Evolutionary conservation across 495 filamentous ascomycete genomes (phyloP), one percentile per base, ranked within the genome.

Genomic region (Margaritispora aquatica): DNA sequence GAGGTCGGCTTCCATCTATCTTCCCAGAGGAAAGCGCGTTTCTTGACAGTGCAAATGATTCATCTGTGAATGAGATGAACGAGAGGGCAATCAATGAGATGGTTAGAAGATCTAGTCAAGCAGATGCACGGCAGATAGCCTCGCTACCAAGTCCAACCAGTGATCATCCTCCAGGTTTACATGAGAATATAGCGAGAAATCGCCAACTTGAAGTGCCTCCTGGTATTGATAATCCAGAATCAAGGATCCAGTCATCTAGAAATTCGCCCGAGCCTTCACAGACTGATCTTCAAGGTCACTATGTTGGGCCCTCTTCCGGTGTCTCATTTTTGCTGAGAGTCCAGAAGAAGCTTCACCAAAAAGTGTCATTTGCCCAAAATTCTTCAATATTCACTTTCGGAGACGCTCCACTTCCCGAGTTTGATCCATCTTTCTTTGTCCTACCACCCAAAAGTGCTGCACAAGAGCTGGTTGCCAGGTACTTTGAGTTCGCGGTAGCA

Each of bases 201-300:
- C 38, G 38, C 7, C 54, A 47, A 15, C 15, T 44, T 21, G 26
- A 51, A 17, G 22, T n/a, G 20, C 44, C 55, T 2, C 44, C 55
- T 2, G 23, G n/a, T 29, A 5, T 19, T 29, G 22, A 26, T 29
- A 22, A 27, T 31, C 22, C 23, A 1, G 21, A 50, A 22, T 60
- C 65, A 66, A 53, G 26, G 62, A 58, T 17, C 64, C 71, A 54
- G 68, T 71, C 54, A 26, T 64, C 59, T 62, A 71, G 58, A 65
- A 71, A 60, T 63, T 77, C 68, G 59, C 71, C 68, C 63, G 68
- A 57, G 68, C 77, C 50, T 51, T 68, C 67, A 61, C 70, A 66
- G 69, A 76, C 70, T 66, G 76, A 63, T 61, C 68, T 63, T 55
- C 60, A 68, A 66, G 75, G 38, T 63, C 77, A 70, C 8, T 55